phyloP scores from a whole-genome alignment of 352 stramenopile species.

The Phytopythium ostracodes region DNA sequence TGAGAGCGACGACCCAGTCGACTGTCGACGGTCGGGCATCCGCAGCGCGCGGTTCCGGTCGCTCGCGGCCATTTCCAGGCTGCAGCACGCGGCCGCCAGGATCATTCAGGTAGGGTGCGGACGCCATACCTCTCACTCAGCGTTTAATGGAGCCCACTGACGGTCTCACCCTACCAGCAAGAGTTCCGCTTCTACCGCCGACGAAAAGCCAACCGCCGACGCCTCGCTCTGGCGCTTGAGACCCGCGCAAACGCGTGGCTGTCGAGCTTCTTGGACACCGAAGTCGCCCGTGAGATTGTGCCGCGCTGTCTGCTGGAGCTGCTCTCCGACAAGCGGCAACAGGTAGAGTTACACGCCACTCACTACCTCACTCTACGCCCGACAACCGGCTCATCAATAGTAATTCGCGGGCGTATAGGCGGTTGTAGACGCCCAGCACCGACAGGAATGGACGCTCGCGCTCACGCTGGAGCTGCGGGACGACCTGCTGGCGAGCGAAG shows the following conservation, averaged over 20 bases:
- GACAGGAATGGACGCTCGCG: constrained; percentile 14
- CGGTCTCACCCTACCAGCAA: constrained; percentile 13
- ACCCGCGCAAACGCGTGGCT: constrained; percentile 22
- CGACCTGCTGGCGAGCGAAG: constrained; percentile 10
- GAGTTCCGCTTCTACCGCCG: constrained; percentile 41
- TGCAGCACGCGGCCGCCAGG: constrained; percentile 34
- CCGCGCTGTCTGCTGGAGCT: constrained; percentile 38
- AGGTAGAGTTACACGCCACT: constrained; percentile 16
- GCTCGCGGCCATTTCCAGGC: constrained; percentile 35
- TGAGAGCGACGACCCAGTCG: constrained; percentile 4
- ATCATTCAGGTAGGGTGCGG: constrained; percentile 36
- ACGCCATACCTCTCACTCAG: not conserved
- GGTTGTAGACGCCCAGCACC: constrained; percentile 11
- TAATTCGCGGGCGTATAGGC: constrained; percentile 11
- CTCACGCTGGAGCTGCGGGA: constrained; percentile 12
- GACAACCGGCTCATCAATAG: not conserved
- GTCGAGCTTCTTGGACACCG: constrained; percentile 25
- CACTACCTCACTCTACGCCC: not conserved
- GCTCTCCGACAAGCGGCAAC: constrained; percentile 19
- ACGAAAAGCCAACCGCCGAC: constrained; percentile 15
- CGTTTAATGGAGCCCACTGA: not conserved
- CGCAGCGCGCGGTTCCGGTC: constrained; percentile 40
- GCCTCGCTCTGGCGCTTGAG: constrained; percentile 15
- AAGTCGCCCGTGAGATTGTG: constrained; percentile 22
- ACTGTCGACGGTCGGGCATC: constrained; percentile 9